Evolutionary conservation across 1,284 basidiomycete species (phyloP).

Genomic region (Pulveroboletus sp.): DNA sequence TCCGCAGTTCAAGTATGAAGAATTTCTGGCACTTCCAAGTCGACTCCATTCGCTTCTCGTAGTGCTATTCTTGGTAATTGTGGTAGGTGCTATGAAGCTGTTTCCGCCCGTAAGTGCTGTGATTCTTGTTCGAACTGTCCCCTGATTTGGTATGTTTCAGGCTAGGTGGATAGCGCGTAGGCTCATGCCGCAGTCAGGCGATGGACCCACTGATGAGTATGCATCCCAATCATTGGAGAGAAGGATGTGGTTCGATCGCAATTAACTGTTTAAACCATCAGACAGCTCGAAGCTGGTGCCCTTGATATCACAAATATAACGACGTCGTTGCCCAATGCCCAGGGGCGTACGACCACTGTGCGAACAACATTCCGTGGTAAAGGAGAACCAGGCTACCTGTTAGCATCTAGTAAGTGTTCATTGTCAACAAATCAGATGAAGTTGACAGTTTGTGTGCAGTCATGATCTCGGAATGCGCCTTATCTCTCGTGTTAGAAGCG

Average conservation of each 20-base stretch:
- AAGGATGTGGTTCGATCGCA: conserved; percentile 4
- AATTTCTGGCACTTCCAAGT: conserved; percentile 56
- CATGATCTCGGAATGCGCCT: conserved; percentile 75
- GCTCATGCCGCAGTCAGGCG: conserved; percentile 53
- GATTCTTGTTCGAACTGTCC: neutral
- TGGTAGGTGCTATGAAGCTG: conserved; percentile 19
- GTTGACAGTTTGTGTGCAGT: conserved; percentile 43
- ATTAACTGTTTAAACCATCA: conserved; percentile 31
- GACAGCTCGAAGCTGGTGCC: conserved; percentile 57
- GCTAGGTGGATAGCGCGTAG: conserved; percentile 49
- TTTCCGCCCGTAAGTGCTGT: conserved; percentile 29
- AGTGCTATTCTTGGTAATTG: conserved; percentile 20
- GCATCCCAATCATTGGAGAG: conserved; percentile 12
- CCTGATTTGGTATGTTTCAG: conserved; percentile 37
- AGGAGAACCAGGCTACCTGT: conserved; percentile 81
- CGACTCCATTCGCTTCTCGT: conserved; percentile 45
- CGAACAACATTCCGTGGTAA: conserved; percentile 60
- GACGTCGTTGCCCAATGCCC: conserved; percentile 42
- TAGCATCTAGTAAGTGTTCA: conserved; percentile 58
- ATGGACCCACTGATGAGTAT: conserved; percentile 65
- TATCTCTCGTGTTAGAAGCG: conserved; percentile 60
- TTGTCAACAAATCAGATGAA: neutral
- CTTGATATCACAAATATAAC: conserved; percentile 62
- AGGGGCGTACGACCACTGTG: conserved; percentile 51
- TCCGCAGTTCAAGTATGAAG: conserved; percentile 70